Conservation (phyloP, 129 eudicot species). For the Escallonia rubra region DNA sequence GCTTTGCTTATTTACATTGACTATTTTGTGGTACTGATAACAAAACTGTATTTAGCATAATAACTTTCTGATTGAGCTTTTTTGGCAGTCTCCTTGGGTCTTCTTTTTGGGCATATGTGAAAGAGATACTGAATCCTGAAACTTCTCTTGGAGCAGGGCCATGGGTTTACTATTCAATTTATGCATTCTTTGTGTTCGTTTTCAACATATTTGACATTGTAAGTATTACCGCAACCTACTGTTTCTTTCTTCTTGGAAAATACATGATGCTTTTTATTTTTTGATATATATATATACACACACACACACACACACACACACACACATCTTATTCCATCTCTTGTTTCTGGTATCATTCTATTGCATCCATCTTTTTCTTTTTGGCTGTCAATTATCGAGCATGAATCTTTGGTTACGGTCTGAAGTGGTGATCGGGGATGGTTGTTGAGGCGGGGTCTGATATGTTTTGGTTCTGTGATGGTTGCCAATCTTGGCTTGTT, state of each 20-base stretch:
- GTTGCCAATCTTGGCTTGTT: too few species aligned
- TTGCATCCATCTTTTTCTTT: too few species aligned
- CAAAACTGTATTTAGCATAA: background rate
- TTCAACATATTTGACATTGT: conserved; percentile 97
- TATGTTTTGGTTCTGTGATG: too few species aligned
- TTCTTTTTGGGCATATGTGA: conserved; percentile 64
- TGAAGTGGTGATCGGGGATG: too few species aligned
- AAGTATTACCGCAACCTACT: conserved; percentile 28
- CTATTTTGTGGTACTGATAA: too few species aligned
- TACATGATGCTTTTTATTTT: background rate
- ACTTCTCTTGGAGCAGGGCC: conserved; percentile 82
- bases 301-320: too few species aligned
- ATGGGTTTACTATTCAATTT: conserved; percentile 83
- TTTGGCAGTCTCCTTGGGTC: conserved; percentile 70
- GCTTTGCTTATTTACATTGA: background rate
- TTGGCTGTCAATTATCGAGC: too few species aligned
- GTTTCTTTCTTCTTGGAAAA: background rate
- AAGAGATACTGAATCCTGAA: conserved; percentile 74
- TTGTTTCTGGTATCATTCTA: too few species aligned
- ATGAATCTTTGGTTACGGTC: too few species aligned
- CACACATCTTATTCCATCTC: too few species aligned
- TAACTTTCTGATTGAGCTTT: conserved; percentile 17
- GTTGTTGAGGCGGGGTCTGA: too few species aligned
- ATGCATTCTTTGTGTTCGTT: conserved; percentile 83
- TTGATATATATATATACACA: too few species aligned